Conservation (phyloP, 345 rosid genomes). For the Arabidopsis suecica region DNA sequence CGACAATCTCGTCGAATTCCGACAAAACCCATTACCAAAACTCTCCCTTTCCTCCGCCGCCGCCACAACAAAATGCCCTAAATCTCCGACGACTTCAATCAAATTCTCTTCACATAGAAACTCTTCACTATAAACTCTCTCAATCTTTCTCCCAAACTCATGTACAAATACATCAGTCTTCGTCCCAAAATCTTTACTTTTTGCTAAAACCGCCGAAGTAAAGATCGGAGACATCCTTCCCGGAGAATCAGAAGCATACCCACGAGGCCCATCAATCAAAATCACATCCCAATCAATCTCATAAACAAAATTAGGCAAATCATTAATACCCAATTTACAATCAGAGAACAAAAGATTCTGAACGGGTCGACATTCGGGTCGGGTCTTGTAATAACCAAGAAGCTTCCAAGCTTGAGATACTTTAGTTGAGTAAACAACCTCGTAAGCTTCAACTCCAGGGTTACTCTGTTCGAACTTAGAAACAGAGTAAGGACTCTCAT, state of each 20-base stretch:
- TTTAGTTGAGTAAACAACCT: conserved; percentile 73
- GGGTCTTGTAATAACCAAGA: conserved; percentile 49
- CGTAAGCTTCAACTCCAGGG: conserved; percentile 79
- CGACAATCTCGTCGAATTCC: conserved; percentile 45
- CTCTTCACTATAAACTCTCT: conserved; percentile 68
- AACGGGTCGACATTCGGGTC: conserved; percentile 77
- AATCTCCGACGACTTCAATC: conserved; percentile 55
- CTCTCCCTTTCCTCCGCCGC: conserved; percentile 30
- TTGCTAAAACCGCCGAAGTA: conserved; percentile 79
- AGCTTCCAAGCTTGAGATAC: conserved; percentile 59
- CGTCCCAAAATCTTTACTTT: conserved; percentile 52
- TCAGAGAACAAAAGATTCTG: conserved; percentile 90
- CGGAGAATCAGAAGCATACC: conserved; percentile 60
- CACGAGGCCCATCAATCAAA: conserved; percentile 82
- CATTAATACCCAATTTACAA: conserved; percentile 78
- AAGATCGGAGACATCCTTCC: conserved; percentile 92
- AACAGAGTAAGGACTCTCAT: conserved; percentile 70
- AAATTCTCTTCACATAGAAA: conserved; percentile 78
- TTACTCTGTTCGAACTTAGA: conserved; percentile 65
- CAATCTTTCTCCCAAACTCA: conserved; percentile 71
- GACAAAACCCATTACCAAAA: conserved; percentile 54
- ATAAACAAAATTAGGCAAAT: conserved; percentile 82
- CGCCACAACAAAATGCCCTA: conserved; percentile 65
- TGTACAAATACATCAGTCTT: conserved; percentile 84
- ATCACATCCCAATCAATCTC: conserved; percentile 83